These are phyloP conservation scores for Aspergillus caelatus DNA, from an alignment of 2,329 filamentous ascomycete species.

Conservation along the genomic window DNA sequence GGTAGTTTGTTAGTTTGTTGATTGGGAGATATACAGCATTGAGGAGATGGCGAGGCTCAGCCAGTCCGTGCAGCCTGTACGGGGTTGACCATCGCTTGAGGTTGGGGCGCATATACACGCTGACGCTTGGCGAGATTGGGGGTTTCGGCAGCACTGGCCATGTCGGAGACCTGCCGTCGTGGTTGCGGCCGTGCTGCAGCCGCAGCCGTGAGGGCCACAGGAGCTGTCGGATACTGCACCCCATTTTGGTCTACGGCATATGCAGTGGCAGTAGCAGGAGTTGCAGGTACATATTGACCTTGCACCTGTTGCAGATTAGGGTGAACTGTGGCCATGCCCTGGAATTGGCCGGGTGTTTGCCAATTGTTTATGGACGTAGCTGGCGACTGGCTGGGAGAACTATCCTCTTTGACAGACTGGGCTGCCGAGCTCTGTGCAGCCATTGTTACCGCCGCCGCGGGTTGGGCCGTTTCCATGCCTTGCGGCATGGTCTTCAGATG, in stretches of 20 bases:
- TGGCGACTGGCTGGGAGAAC: constrained; percentile 64
- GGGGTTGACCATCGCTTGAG: constrained; percentile 50
- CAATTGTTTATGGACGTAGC: constrained; percentile 61
- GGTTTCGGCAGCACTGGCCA: constrained; percentile 57
- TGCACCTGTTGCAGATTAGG: constrained; percentile 49
- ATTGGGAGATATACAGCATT: constrained; percentile 7
- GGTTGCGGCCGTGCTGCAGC: constrained; percentile 45
- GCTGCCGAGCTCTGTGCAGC: constrained; percentile 53
- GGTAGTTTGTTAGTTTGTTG: background rate
- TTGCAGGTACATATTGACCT: constrained; percentile 45
- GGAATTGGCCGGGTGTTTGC: constrained; percentile 64
- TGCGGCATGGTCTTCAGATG: constrained; percentile 72
- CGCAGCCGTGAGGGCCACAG: constrained; percentile 38
- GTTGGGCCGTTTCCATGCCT: constrained; percentile 56
- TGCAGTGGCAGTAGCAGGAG: constrained; percentile 36
- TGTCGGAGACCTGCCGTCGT: constrained; percentile 63
- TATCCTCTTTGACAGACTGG: constrained; percentile 64
- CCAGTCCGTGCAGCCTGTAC: constrained; percentile 51
- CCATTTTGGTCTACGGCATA: constrained; percentile 45
- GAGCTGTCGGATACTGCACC: constrained; percentile 42
- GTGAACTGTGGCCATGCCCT: constrained; percentile 60
- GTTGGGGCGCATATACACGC: constrained; percentile 56
- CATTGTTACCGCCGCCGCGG: constrained; percentile 47
- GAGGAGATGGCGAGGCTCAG: constrained; percentile 19
- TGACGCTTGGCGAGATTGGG: constrained; percentile 60